These are phyloP conservation scores for Fonsecaea nubica DNA, from an alignment of 2,329 filamentous ascomycete species.

Conservation along the genomic window DNA sequence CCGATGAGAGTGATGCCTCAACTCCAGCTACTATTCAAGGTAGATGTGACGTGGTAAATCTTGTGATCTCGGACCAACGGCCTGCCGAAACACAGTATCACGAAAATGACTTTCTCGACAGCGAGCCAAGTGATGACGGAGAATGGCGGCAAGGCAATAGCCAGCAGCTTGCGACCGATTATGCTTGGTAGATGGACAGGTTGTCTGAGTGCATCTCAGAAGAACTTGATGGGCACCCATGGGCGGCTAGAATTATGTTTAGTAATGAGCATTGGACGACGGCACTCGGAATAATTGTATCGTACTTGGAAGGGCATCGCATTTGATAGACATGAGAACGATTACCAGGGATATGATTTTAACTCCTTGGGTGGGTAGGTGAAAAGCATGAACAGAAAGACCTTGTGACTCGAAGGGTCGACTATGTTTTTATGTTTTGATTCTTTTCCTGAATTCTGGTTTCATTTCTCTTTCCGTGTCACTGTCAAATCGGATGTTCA, in stretches of 20 bases:
- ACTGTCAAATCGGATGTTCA: too few species aligned
- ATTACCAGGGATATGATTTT: not conserved
- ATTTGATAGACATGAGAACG: not conserved
- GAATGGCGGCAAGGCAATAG: slow-evolving; percentile 64
- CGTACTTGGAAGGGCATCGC: not conserved
- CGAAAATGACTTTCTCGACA: slow-evolving; percentile 67
- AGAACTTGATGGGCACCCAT: not conserved
- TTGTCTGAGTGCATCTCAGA: not conserved
- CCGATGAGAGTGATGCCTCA: slow-evolving; percentile 26
- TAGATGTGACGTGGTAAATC: slow-evolving; percentile 63
- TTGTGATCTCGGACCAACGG: slow-evolving; percentile 67
- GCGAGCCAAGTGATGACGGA: slow-evolving; percentile 62
- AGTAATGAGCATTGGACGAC: not conserved
- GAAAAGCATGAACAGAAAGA: not conserved
- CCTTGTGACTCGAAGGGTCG: not conserved
- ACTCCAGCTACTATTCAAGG: slow-evolving; percentile 51
- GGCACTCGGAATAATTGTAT: not conserved
- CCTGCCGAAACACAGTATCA: slow-evolving; percentile 64
- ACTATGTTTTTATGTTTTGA: not conserved
- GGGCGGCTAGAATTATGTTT: not conserved
- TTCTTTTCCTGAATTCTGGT: too few species aligned
- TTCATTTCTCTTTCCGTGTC: not conserved
- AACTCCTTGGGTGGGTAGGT: not conserved
- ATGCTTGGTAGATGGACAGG: slow-evolving; percentile 24
- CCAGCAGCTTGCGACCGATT: slow-evolving; percentile 17